phyloP scores from a whole-genome alignment of 352 stramenopile species.

The Globisporangium middletonii region DNA sequence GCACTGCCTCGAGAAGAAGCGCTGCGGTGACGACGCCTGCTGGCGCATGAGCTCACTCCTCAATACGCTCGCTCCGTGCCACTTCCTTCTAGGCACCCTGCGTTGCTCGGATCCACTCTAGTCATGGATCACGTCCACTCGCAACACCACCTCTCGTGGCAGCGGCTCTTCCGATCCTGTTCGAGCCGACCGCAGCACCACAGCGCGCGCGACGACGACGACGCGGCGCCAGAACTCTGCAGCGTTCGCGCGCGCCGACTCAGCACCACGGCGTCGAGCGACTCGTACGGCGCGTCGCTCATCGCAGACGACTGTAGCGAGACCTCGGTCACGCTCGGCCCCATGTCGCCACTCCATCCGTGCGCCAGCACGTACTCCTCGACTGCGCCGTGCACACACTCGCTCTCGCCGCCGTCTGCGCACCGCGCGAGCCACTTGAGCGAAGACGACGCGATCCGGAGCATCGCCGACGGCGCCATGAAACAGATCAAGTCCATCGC shows the following conservation, averaged over 20 bases:
- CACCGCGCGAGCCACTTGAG: conserved; percentile 1
- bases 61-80: background rate
- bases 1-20: background rate
- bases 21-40: background rate
- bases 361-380: background rate
- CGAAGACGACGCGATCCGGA: conserved; percentile 8
- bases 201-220: background rate
- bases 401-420: background rate
- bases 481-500: conserved; percentile 8
- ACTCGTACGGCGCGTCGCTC: background rate
- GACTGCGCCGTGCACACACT: background rate
- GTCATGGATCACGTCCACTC: conserved; percentile 14
- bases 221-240: background rate
- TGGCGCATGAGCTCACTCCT: background rate
- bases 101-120: background rate
- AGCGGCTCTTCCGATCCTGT: conserved; percentile 11
- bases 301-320: background rate
- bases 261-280: background rate
- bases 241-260: background rate
- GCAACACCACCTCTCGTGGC: conserved; percentile 15
- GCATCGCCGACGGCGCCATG: conserved; percentile 7
- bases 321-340: conserved; percentile 2
- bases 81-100: background rate
- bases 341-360: conserved; percentile 2
- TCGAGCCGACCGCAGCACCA: background rate